These are phyloP conservation scores for Decorospora gaudefroyi DNA, from an alignment of 2,329 filamentous ascomycete species.

Conservation along the genomic window DNA sequence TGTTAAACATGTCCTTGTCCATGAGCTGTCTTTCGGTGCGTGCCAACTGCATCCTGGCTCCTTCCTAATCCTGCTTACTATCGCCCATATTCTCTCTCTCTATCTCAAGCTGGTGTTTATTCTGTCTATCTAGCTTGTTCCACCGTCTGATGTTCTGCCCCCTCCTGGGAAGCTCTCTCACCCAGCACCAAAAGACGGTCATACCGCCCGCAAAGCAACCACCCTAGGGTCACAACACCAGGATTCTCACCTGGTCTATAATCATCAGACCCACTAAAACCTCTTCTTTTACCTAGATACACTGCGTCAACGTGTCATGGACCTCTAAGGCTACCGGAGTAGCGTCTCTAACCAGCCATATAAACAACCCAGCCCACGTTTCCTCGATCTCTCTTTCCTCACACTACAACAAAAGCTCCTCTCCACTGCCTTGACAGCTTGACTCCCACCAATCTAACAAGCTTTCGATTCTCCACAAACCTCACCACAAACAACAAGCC, in stretches of 20 bases:
- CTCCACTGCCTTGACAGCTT: conserved; percentile 6
- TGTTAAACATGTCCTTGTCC: too few relatives aligned
- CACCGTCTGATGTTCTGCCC: neutral
- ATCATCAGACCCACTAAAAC: neutral
- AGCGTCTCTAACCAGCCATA: conserved; percentile 12
- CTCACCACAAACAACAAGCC: conserved; percentile 5
- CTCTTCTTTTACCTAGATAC: conserved; percentile 15
- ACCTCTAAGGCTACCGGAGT: conserved; percentile 1
- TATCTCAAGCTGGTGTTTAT: neutral
- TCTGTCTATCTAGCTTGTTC: neutral
- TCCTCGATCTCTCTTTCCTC: conserved; percentile 21
- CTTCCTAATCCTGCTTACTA: neutral
- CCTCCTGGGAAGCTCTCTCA: conserved; percentile 1
- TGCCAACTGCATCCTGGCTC: neutral
- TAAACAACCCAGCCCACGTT: conserved; percentile 16
- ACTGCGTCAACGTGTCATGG: neutral
- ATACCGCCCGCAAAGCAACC: neutral
- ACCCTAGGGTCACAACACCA: neutral
- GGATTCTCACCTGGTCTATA: neutral
- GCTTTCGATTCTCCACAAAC: conserved; percentile 2
- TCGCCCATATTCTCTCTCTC: neutral
- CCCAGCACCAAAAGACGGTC: neutral
- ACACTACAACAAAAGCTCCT: conserved; percentile 17
- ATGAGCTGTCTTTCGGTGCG: neutral
- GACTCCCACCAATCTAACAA: conserved; percentile 3